A percentile compares a stretch with the other conserved stretches of the same genome.
phyloP scores from a whole-genome alignment of 208 protist genomes.

The Phytomonas sp. region DNA sequence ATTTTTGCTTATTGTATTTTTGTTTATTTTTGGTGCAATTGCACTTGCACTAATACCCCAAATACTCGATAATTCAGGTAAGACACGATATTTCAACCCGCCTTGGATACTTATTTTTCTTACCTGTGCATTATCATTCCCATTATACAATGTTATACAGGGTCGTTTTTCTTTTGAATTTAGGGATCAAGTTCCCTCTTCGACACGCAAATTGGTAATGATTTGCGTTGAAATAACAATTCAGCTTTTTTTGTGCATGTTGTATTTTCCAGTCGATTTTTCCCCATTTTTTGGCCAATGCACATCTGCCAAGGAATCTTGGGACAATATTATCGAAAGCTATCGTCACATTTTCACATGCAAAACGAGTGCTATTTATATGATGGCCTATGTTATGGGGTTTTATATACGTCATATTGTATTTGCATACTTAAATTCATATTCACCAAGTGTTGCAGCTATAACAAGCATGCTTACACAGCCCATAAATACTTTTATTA shows the following conservation, averaged over 20 bases:
- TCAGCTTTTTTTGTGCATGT: conserved; percentile 22
- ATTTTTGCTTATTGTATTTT: conserved; percentile 20
- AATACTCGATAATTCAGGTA: conserved; percentile 15
- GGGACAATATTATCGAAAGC: conserved; percentile 22
- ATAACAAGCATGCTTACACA: conserved; percentile 27
- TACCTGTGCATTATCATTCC: conserved; percentile 16
- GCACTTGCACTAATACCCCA: conserved; percentile 25
- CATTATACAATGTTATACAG: conserved; percentile 43
- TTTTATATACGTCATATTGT: conserved; percentile 39
- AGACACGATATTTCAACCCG: conserved; percentile 21
- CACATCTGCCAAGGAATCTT: conserved; percentile 25
- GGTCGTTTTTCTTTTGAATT: conserved; percentile 30
- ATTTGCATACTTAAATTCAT: conserved; percentile 33
- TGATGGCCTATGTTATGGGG: conserved; percentile 27
- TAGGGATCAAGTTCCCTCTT: conserved; percentile 15
- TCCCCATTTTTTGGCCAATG: conserved; percentile 29
- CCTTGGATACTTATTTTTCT: conserved; percentile 34
- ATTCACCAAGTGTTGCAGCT: conserved; percentile 30
- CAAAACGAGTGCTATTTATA: conserved; percentile 23
- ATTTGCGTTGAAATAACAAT: conserved; percentile 21
- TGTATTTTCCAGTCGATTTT: conserved; percentile 35
- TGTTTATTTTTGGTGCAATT: conserved; percentile 19
- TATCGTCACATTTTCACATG: conserved; percentile 19
- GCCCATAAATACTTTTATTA: conserved; percentile 32
- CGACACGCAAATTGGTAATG: conserved; percentile 32